phyloP scores from a whole-genome alignment of 2,329 filamentous ascomycete species.

The Botrytis byssoidea region DNA sequence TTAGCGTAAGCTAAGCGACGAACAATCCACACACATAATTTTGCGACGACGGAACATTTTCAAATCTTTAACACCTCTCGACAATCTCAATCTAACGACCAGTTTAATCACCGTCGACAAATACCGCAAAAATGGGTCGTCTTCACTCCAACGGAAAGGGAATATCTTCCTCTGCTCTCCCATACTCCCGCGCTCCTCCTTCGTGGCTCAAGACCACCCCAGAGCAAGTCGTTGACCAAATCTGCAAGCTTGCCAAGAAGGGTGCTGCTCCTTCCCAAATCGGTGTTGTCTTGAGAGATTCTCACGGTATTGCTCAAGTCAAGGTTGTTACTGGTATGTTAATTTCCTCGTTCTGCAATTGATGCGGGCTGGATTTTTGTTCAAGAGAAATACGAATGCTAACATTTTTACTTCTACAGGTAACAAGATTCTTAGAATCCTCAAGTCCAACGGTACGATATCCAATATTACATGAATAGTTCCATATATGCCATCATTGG shows the following conservation, averaged over 20 bases:
- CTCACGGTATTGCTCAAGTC: slow-evolving; percentile 96
- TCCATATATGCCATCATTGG: slow-evolving; percentile 38
- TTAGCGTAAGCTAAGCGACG: slow-evolving; percentile 19
- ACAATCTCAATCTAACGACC: slow-evolving; percentile 22
- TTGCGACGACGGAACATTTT: slow-evolving; percentile 20
- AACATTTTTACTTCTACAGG: slow-evolving; percentile 52
- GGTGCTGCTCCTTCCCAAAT: slow-evolving; percentile 98
- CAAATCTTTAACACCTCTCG: slow-evolving; percentile 16
- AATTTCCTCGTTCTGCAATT: not conserved
- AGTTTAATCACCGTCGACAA: slow-evolving; percentile 27
- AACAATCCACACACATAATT: slow-evolving; percentile 7
- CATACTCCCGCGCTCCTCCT: slow-evolving; percentile 90
- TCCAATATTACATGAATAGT: slow-evolving; percentile 27
- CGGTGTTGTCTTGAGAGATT: slow-evolving; percentile 97
- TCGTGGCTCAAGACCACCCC: slow-evolving; percentile 99
- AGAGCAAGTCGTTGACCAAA: slow-evolving; percentile 98
- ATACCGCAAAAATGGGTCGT: slow-evolving; percentile 73
- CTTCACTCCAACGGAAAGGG: slow-evolving; percentile 99
- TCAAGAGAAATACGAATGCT: slow-evolving; percentile 21
- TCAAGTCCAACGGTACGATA: slow-evolving; percentile 93
- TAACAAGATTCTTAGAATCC: slow-evolving; percentile 99
- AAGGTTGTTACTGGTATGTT: slow-evolving; percentile 90
- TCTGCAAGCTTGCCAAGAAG: slow-evolving; percentile 98
- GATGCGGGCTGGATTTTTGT: not conserved
- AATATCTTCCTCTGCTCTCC: slow-evolving; percentile 92